Percentiles rank a stretch among this genome's conserved stretches.
Evolutionary conservation across 345 rosid species (phyloP).

Genomic region (Eucalyptus cloeziana): DNA sequence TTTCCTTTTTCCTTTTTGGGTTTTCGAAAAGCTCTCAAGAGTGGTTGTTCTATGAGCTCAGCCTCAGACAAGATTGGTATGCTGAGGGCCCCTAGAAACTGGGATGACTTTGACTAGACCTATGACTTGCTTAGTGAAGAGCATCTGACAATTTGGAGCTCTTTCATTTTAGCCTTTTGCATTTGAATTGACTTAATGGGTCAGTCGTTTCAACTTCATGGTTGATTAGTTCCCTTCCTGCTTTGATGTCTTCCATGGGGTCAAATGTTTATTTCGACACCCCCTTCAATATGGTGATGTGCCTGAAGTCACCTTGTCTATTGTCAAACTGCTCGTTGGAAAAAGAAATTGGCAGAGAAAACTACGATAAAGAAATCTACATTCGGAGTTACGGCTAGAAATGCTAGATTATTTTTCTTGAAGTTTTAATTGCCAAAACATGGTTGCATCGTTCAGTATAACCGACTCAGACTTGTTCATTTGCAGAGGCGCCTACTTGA

Average conservation of each 20-base stretch:
- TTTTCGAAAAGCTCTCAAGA: not conserved
- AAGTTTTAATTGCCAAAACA: not conserved
- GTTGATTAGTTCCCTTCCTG: not conserved
- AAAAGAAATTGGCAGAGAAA: not conserved
- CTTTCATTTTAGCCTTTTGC: not conserved
- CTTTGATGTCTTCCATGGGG: not conserved
- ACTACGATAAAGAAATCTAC: not conserved
- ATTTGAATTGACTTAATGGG: not conserved
- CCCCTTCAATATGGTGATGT: not conserved
- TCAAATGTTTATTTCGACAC: not conserved
- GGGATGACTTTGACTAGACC: not conserved
- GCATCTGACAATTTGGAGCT: not conserved
- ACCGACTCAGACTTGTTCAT: slow-evolving; percentile 18
- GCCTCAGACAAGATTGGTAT: not conserved
- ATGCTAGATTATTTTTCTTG: not conserved
- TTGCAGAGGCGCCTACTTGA: slow-evolving; percentile 56
- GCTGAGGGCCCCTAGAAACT: not conserved
- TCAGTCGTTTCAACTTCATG: not conserved
- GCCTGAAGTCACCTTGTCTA: not conserved
- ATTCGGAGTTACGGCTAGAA: not conserved
- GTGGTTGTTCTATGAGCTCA: not conserved
- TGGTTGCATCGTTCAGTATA: not conserved
- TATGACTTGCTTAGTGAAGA: not conserved
- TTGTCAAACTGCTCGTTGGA: not conserved
- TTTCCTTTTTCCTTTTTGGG: not conserved